Evolutionary conservation across 202 grass and related monocot genomes (phyloP), one percentile per base, ranked within the genome.

Genomic region (Setaria italica): DNA sequence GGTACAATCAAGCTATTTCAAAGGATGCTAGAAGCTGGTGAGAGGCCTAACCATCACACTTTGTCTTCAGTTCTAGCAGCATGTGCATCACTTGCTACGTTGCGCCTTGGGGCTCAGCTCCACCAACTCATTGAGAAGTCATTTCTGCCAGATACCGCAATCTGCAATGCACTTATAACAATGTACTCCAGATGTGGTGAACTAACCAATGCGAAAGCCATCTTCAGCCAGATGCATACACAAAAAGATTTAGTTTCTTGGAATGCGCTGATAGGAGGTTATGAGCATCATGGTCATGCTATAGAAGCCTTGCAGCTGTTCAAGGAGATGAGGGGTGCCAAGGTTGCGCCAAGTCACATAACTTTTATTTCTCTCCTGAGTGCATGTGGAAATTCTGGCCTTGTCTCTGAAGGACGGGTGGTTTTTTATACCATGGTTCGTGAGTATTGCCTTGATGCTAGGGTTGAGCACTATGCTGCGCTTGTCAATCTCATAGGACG

Each of bases 141-240:
- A n/a, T 87, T 85, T 67, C 57, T 94, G 21, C 82, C 91, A 82
- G 94, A 97, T 77, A 86, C 60, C 29, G 82, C 87, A 62, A 92
- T 48, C 37, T 87, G 47, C 46, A 97, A 97, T 88, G 87, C 89
- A 48, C 89, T 97, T 35, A 82, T 97, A 64, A 97, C 94, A 41
- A 97, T 97, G 94, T 97, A 97, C 58, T 84, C 89, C 16, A 93
- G 88, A 82, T 93, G 91, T 30, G 91, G 94, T 41, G 81, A 72
- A 50, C 30, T 97, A 85, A 66, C 33, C 14, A 74, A 88, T 79
- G 91, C 91, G 0, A 89, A 89, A 54, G 71, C 82, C 55, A 82
- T 97, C 67, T 97, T 92, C 53, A 47, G 84, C 82, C 63, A 77
- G 20, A 94, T 92, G 87, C 78, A 25, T 60, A 82, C 48, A 1